A percentile compares a stretch with the other conserved stretches of the same genome.
Conservation (phyloP, 1,284 basidiomycete genomes). For the Rhizopogon parksii region DNA sequence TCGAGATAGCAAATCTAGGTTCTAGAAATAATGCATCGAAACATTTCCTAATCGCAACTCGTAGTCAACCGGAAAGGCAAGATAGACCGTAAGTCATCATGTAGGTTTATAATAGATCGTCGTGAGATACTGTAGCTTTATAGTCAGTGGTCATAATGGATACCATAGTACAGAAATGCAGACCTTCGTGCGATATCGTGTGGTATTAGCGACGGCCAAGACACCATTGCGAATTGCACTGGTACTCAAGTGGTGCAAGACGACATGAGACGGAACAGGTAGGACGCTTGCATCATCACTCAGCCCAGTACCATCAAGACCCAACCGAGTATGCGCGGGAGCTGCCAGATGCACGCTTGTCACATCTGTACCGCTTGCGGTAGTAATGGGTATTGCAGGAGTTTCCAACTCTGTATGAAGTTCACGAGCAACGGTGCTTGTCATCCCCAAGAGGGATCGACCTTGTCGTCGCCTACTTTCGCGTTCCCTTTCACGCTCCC, state of each 20-base stretch:
- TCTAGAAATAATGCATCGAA: not conserved
- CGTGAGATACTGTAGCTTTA: slow-evolving; percentile 40
- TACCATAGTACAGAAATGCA: not conserved
- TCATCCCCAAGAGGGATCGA: slow-evolving; percentile 27
- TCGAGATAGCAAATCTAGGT: not conserved
- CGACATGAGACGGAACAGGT: slow-evolving; percentile 91
- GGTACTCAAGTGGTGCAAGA: slow-evolving; percentile 92
- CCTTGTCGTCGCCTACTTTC: slow-evolving; percentile 27
- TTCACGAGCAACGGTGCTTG: slow-evolving; percentile 22
- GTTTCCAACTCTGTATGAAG: slow-evolving; percentile 19
- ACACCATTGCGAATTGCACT: slow-evolving; percentile 94
- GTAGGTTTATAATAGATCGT: slow-evolving; percentile 57
- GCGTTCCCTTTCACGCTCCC: slow-evolving; percentile 25
- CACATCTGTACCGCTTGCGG: slow-evolving; percentile 30
- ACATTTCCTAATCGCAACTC: not conserved
- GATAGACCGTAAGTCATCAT: slow-evolving; percentile 15
- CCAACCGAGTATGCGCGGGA: slow-evolving; percentile 21
- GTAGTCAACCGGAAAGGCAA: not conserved
- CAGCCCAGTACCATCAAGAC: slow-evolving; percentile 37
- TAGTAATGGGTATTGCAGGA: slow-evolving; percentile 28
- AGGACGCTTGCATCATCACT: slow-evolving; percentile 91
- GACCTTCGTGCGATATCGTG: slow-evolving; percentile 90
- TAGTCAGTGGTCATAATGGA: not conserved
- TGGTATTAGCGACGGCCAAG: slow-evolving; percentile 89
- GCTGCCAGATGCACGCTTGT: slow-evolving; percentile 21